Base-by-base conservation (phyloP, 306 rosid species). In the Vigna trinervia region DNA sequence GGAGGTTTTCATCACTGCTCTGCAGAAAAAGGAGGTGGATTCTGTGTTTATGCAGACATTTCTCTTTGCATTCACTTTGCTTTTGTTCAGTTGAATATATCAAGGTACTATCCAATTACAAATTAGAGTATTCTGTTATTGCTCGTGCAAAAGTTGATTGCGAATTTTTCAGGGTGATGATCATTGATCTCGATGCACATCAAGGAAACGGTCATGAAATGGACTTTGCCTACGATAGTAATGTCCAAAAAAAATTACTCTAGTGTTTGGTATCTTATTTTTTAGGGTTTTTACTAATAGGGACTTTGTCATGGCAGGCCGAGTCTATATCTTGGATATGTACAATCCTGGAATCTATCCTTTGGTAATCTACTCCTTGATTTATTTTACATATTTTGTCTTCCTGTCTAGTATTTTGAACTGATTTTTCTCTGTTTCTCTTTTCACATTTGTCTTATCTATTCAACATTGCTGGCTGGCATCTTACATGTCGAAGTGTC, bases 1-100 rank as follows among this genome's bases (percentile, higher is more conserved):
- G 98, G 98, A 68, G 97, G 98, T 15, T 94, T 94, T 85, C 98
- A 94, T 88, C 98, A 94, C 70, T 92, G 98, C 69, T 94, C 90
- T 66, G 91, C 89, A 67, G 89, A 66, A 51, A 86, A 50, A 23
- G 97, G 98, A 71, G 98, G 98, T 39, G 98, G 98, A 81, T 94
- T 94, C 82, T 94, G 97, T 83, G 85, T 82, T 51, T 94, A 94
- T 38, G 97, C 97, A 71, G 97, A 94, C 80, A 90, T 92, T 87
- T 85, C 98, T 39, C 86, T 94, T 8, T 89, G 97, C 84, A 87
- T 94, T 53, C 94, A 90, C 80, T 92, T 85, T 64, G 94, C 96
- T 76, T 89, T 88, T 83, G 92, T 84, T 52, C 84, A 76, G 84
- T 78, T 92, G 82, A 88, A 92, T 68, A 71, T 94, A 84, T 90